A percentile compares a stretch with the other conserved stretches of the same genome.
These are phyloP conservation scores for Globisporangium acanthophoron DNA, from an alignment of 352 stramenopile genomes.

Conservation along the genomic window DNA sequence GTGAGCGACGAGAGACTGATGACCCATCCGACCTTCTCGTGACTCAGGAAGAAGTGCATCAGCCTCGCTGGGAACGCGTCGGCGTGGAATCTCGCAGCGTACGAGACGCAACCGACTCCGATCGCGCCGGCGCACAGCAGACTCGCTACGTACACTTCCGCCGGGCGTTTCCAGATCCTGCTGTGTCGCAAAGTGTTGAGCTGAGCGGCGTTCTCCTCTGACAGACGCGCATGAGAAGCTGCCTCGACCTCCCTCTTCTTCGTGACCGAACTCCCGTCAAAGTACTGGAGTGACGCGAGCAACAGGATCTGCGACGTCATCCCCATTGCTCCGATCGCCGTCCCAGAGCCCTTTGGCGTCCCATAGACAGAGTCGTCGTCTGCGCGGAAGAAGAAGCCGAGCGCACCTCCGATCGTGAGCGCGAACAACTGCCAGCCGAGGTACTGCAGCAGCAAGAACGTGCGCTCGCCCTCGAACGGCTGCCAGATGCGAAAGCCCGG, in stretches of 20 bases:
- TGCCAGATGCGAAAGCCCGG: constrained; percentile 45
- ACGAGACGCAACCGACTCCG: constrained; percentile 18
- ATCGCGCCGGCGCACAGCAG: constrained; percentile 28
- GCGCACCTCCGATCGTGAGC: constrained; percentile 27
- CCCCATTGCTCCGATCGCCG: constrained; percentile 30
- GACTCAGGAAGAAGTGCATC: constrained; percentile 11
- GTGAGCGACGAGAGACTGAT: constrained; percentile 27
- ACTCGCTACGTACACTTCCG: constrained; percentile 29
- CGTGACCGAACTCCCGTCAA: constrained; percentile 7
- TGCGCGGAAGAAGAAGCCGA: constrained; percentile 24
- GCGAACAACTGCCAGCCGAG: constrained; percentile 56
- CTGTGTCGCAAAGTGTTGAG: not conserved
- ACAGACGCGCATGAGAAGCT: no score
- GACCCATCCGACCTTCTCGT: constrained; percentile 37
- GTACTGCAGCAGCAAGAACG: constrained; percentile 57
- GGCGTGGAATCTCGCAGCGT: constrained; percentile 8
- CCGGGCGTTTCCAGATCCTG: constrained; percentile 8
- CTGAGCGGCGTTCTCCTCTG: no score
- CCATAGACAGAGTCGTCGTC: constrained; percentile 13
- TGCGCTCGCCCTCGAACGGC: constrained; percentile 44
- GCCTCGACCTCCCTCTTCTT: not conserved
- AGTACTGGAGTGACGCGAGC: constrained; percentile 45
- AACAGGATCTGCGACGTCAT: constrained; percentile 47
- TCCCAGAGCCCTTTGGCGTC: constrained; percentile 21
- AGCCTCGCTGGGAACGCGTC: constrained; percentile 2